phyloP scores from a whole-genome alignment of 306 rosid genomes.

The Castanea sativa region DNA sequence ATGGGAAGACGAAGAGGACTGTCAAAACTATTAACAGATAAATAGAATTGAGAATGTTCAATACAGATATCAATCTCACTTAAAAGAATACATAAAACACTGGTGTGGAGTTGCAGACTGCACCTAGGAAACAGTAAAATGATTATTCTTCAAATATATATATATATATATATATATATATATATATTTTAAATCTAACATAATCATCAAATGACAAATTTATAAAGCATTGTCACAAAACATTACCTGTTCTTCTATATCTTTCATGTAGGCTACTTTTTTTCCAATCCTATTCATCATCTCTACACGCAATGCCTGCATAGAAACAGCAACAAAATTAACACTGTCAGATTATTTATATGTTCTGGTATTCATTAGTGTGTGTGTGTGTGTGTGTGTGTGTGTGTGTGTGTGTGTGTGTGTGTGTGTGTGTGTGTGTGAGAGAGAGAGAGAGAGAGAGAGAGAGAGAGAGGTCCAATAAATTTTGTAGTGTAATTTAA shows the following conservation, averaged over 20 bases:
- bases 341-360: not conserved
- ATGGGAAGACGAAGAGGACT: not conserved
- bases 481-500: not conserved
- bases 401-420: not conserved
- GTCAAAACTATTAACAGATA: not conserved
- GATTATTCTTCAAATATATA: too few species aligned
- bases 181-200: not conserved
- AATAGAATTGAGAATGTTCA: not conserved
- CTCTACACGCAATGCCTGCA: slow-evolving; percentile 16
- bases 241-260: slow-evolving; percentile 38
- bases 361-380: not conserved
- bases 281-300: slow-evolving; percentile 17
- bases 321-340: not conserved
- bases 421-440: not conserved
- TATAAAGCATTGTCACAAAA: not conserved
- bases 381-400: not conserved
- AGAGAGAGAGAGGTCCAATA: not conserved
- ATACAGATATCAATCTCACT: not conserved
- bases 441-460: not conserved
- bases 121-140: not conserved
- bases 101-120: too few species aligned
- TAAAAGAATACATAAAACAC: not conserved
- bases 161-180: too few species aligned
- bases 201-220: not conserved
- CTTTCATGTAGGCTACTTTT: slow-evolving; percentile 32